Conservation (phyloP, 805 yeast genomes). For the Starmerella floris region DNA sequence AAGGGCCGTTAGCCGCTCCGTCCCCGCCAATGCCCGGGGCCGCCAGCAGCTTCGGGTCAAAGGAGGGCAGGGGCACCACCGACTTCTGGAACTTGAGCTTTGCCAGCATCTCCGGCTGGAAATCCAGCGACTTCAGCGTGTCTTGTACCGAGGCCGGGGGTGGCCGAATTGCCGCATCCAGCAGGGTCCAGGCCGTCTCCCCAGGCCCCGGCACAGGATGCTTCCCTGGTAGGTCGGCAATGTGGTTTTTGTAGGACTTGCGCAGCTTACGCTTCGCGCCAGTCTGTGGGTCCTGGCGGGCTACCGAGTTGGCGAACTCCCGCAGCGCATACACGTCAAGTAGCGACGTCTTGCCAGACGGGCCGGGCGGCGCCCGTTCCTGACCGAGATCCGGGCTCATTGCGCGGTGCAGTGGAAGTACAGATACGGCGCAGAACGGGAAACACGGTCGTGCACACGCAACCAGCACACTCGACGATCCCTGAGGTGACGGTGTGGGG, state of each 20-base stretch:
- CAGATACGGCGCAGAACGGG: neutral
- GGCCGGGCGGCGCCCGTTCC: constrained; percentile 30
- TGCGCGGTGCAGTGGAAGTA: too few species aligned
- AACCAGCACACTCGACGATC: too few species aligned
- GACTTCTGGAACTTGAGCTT: constrained; percentile 52
- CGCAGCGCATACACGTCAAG: constrained; percentile 54
- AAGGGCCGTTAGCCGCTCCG: constrained; percentile 1
- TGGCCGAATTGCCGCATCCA: constrained; percentile 21
- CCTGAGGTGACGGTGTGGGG: too few species aligned
- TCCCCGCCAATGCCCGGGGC: constrained; percentile 15
- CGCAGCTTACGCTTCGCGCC: constrained; percentile 84
- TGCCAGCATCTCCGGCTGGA: constrained; percentile 31
- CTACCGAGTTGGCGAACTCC: constrained; percentile 61
- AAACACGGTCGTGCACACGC: neutral
- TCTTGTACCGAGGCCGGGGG: constrained; percentile 40
- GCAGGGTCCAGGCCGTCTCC: constrained; percentile 21
- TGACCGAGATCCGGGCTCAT: constrained; percentile 10
- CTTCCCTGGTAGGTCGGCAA: constrained; percentile 64
- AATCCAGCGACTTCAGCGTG: constrained; percentile 6
- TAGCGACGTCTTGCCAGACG: constrained; percentile 58
- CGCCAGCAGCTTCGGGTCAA: constrained; percentile 55
- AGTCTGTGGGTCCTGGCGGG: constrained; percentile 77
- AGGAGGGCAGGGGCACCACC: constrained; percentile 64
- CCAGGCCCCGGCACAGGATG: constrained; percentile 29
- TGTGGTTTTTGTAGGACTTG: constrained; percentile 89